Conservation (phyloP, 352 stramenopile genomes). For the Globisporangium sylvaticum region DNA sequence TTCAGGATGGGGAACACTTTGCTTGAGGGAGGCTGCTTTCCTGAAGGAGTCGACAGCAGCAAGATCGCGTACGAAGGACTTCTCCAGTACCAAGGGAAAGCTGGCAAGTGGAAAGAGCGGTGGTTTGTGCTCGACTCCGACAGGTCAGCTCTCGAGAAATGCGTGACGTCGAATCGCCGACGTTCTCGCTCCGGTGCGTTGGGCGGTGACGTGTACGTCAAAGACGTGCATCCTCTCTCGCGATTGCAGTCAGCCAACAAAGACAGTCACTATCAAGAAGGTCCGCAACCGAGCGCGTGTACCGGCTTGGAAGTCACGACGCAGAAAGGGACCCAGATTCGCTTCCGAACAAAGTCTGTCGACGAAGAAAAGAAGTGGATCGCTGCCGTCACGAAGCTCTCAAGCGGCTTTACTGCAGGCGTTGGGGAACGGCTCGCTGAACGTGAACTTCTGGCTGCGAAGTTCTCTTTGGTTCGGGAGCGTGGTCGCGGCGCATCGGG, state of each 20-base stretch:
- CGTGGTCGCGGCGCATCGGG: constrained; percentile 67
- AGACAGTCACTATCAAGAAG: not conserved
- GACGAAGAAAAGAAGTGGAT: constrained; percentile 49
- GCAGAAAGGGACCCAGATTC: constrained; percentile 23
- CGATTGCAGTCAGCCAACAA: not conserved
- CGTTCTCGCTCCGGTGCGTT: constrained; percentile 28
- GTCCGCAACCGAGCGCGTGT: not conserved
- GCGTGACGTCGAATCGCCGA: constrained; percentile 25
- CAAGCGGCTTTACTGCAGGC: constrained; percentile 42
- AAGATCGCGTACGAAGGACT: constrained; percentile 39
- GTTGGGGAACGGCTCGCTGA: constrained; percentile 46
- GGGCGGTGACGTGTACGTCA: constrained; percentile 32
- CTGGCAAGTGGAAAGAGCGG: constrained; percentile 51
- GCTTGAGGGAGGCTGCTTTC: constrained; percentile 24
- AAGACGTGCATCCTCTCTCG: constrained; percentile 22
- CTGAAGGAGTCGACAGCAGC: constrained; percentile 5
- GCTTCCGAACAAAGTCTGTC: constrained; percentile 37
- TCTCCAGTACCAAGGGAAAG: constrained; percentile 47
- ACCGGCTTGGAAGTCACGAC: constrained; percentile 34
- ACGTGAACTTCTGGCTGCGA: constrained; percentile 55
- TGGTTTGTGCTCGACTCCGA: constrained; percentile 62
- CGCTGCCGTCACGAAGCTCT: constrained; percentile 30
- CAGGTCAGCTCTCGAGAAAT: constrained; percentile 47
- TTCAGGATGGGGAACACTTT: constrained; percentile 12
- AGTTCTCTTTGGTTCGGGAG: constrained; percentile 68